phyloP scores from a whole-genome alignment of 1,139 yeast genomes.

The Zygoascus hellenicus region DNA sequence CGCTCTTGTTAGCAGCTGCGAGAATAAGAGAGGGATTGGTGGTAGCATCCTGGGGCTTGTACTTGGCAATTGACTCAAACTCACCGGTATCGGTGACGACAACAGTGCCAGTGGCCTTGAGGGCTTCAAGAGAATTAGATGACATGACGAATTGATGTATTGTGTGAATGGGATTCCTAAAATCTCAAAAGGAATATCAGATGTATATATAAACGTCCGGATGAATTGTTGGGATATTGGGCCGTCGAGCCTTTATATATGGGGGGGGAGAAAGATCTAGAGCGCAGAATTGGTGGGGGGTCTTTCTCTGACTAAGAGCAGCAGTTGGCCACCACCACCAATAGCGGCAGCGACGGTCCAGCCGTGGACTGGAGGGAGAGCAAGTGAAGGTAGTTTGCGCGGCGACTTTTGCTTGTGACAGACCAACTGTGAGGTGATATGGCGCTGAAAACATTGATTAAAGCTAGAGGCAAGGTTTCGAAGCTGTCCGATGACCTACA shows the following conservation, averaged over 20 bases:
- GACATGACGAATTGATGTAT: conserved; percentile 35
- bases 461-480: not conserved
- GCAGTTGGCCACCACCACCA: no score
- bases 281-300: not conserved
- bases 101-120: conserved; percentile 90
- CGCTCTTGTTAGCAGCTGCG: conserved; percentile 90
- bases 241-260: no score
- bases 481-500: no score
- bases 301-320: conserved; percentile 1
- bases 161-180: not conserved
- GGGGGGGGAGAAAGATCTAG: not conserved
- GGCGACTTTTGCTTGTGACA: no score
- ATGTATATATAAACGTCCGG: not conserved
- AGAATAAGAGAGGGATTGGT: conserved; percentile 97
- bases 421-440: not conserved
- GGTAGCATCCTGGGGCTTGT: conserved; percentile 98
- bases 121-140: conserved; percentile 77
- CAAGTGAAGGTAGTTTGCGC: no score
- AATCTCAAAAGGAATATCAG: not conserved
- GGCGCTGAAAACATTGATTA: not conserved
- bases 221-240: no score
- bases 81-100: conserved; percentile 99
- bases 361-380: no score
- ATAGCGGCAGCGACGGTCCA: no score
- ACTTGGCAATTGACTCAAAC: conserved; percentile 94